Evolutionary conservation across 2,329 filamentous ascomycete genomes (phyloP).

Genomic region (Aspergillus sclerotialis): DNA sequence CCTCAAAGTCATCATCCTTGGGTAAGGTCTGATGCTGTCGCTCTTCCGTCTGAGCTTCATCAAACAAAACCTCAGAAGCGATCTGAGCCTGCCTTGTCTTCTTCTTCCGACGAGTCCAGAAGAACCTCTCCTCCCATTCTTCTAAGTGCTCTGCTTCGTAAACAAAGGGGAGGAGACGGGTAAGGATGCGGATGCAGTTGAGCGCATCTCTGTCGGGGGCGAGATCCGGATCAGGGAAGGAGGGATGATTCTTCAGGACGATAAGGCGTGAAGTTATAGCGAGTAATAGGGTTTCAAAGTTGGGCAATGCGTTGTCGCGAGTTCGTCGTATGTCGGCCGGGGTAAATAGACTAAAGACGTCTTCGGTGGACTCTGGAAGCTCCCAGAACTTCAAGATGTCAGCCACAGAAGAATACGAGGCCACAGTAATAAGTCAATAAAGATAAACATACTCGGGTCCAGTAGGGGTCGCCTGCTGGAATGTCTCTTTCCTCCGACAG

Average conservation of each 20-base stretch:
- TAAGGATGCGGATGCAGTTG: slow-evolving; percentile 90
- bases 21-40: slow-evolving; percentile 40
- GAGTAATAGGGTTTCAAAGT: slow-evolving; percentile 81
- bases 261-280: slow-evolving; percentile 78
- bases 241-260: slow-evolving; percentile 76
- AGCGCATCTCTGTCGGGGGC: slow-evolving; percentile 81
- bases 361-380: slow-evolving; percentile 87
- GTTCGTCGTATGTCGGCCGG: slow-evolving; percentile 81
- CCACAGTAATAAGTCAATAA: too few species aligned
- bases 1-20: slow-evolving; percentile 61
- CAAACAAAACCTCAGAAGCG: slow-evolving; percentile 73
- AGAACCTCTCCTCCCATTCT: slow-evolving; percentile 86
- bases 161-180: slow-evolving; percentile 79
- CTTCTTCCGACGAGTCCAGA: slow-evolving; percentile 73
- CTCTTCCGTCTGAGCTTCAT: slow-evolving; percentile 57
- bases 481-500: slow-evolving; percentile 89
- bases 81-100: slow-evolving; percentile 61
- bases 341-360: slow-evolving; percentile 94
- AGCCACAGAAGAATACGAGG: slow-evolving; percentile 10
- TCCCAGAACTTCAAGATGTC: slow-evolving; percentile 75
- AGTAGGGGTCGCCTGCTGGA: slow-evolving; percentile 80
- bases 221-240: slow-evolving; percentile 79
- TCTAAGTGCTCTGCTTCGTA: slow-evolving; percentile 82
- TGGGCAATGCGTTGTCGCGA: slow-evolving; percentile 75
- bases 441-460: slow-evolving; percentile 66